A percentile compares a stretch with the other conserved stretches of the same genome.
Conservation (phyloP, 495 filamentous ascomycete genomes). For the Xylaria curta region DNA sequence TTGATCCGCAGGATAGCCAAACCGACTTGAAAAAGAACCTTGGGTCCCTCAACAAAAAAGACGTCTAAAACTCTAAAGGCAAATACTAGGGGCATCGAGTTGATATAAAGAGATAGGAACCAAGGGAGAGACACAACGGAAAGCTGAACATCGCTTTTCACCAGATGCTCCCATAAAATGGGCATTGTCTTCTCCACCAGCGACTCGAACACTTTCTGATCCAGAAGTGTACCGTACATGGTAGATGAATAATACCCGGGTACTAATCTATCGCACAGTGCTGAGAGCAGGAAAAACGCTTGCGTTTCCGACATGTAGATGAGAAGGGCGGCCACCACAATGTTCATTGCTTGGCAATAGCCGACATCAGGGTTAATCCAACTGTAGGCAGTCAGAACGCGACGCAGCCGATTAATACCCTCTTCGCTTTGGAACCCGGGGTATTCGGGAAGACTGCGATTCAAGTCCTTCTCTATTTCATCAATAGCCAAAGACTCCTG, state of each 20-base stretch:
- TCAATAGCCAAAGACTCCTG: constrained; percentile 92
- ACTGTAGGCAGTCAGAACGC: constrained; percentile 94
- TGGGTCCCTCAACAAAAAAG: constrained; percentile 97
- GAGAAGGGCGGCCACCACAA: constrained; percentile 91
- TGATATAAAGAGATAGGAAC: constrained; percentile 98
- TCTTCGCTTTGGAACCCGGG: constrained; percentile 96
- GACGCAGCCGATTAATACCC: constrained; percentile 85
- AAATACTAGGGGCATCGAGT: constrained; percentile 98
- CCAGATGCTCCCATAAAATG: constrained; percentile 95
- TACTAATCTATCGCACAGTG: constrained; percentile 89
- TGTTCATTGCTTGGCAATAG: constrained; percentile 99
- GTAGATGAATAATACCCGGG: constrained; percentile 98
- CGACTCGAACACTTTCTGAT: constrained; percentile 96
- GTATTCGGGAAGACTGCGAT: constrained; percentile 94
- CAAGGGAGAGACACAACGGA: constrained; percentile 97
- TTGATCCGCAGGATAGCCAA: constrained; percentile 97
- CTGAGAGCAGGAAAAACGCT: constrained; percentile 92
- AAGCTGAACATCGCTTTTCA: constrained; percentile 95
- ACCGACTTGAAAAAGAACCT: constrained; percentile 95
- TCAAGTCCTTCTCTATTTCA: constrained; percentile 98
- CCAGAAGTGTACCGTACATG: constrained; percentile 97
- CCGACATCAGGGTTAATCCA: constrained; percentile 95
- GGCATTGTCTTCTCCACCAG: constrained; percentile 99
- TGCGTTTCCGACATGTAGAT: constrained; percentile 99
- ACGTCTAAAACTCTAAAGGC: constrained; percentile 96